A percentile compares a stretch with the other conserved stretches of the same genome.
Evolutionary conservation across 768 basidiomycete genomes (phyloP).

Genomic region (Cystofilobasidium bisporidii): DNA sequence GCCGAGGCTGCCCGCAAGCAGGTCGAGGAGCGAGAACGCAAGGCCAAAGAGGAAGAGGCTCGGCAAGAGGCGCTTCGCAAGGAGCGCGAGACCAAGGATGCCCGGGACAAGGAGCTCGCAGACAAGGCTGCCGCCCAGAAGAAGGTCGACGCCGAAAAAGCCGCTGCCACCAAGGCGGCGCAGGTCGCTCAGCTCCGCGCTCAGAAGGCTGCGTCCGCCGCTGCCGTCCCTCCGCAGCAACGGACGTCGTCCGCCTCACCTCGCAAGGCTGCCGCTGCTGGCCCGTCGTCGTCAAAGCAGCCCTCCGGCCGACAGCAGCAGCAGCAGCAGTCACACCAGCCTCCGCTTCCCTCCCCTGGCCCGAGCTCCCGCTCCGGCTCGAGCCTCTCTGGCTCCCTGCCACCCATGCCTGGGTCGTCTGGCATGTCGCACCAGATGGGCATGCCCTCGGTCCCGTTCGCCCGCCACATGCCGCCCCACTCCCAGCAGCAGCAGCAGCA

Average conservation of each 20-base stretch:
- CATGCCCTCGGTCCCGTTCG: neutral
- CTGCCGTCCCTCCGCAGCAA: slow-evolving; percentile 4
- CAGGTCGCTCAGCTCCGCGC: slow-evolving; percentile 24
- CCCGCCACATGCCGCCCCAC: slow-evolving; percentile 23
- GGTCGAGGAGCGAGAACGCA: slow-evolving; percentile 44
- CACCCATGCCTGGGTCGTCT: neutral
- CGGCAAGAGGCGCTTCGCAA: slow-evolving; percentile 34
- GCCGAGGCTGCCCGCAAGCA: slow-evolving; percentile 17
- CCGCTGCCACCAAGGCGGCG: slow-evolving; percentile 30
- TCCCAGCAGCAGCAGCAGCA: too few species aligned
- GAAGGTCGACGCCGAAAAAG: slow-evolving; percentile 31
- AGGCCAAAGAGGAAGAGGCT: slow-evolving; percentile 37
- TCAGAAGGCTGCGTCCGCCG: slow-evolving; percentile 21
- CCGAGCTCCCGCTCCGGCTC: neutral
- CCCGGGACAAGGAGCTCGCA: slow-evolving; percentile 30
- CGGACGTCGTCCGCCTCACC: neutral
- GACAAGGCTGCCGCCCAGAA: slow-evolving; percentile 28
- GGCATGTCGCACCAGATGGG: slow-evolving; percentile 7
- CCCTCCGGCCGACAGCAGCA: neutral
- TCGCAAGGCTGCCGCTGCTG: neutral
- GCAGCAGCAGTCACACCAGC: neutral
- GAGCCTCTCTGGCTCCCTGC: neutral
- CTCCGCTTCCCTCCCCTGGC: neutral
- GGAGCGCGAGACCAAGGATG: slow-evolving; percentile 36
- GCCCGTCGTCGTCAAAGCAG: slow-evolving; percentile 6